Evolutionary conservation across 305 asterid genomes (phyloP), one percentile per base, ranked within the genome.

Genomic region (Solanum hybrid): DNA sequence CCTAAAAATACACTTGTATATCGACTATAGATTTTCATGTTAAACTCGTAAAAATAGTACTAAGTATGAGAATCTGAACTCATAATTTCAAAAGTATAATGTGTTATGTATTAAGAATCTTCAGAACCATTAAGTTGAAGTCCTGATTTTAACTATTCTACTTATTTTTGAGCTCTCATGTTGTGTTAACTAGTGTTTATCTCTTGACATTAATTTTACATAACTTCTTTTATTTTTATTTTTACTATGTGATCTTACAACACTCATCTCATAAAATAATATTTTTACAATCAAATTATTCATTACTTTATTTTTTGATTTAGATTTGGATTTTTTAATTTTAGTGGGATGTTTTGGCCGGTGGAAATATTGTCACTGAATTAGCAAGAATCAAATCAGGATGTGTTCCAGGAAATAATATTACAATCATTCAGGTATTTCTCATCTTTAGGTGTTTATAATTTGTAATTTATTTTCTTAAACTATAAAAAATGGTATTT

Each of bases 341-440:
- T 8, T 37, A 37, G 11, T 37, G 40, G 40, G 4, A 37, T 37
- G 4, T 37, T 37, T 37, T 37, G 40, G 1, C 40, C 40, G 11
- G 11, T 37, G 40, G 10, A 0, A 37, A 37, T 37, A 37, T 0
- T 8, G 40, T 37, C 1, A 8, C 11, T 37, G 40, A 37, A 2
- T 37, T 37, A 37, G 40, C 40, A 89, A 95, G 93, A 89, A 95
- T 37, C 10, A 0, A 37, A 37, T 7, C 11, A 9, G 4, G 40
- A 37, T 0, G 0, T 37, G 0, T 9, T 37, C 40, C 10, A 37
- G 11, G 40, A 37, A 37, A 37, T 1, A 37, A 5, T 34, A 37
- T 37, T 8, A 37, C 10, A 37, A 37, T 37, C 11, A 37, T 37
- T 37, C 11, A 7, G 40, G 40, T 37, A 8, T 37, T 37, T 37